Base-by-base conservation (phyloP, 257 asterid species). In the Thymus quinquecostatus region DNA sequence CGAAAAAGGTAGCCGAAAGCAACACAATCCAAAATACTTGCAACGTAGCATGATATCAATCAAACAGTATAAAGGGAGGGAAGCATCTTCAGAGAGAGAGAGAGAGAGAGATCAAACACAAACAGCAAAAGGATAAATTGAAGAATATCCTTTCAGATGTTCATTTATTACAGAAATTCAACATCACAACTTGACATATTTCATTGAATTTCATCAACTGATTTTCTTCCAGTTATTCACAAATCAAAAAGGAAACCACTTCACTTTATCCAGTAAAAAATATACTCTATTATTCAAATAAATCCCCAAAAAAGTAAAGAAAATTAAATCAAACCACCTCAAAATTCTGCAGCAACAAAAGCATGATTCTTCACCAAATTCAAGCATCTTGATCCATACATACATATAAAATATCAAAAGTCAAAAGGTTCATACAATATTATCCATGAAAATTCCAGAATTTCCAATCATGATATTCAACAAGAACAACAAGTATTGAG, bases 241-340 rank as follows among this genome's bases (percentile, higher is more conserved):
- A 64, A 44, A 68, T 51, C 66, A 38, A 14, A 49, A 54, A 68
- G 41, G 45, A 7, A 79, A 7, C 12, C 21, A 49, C 44, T 69
- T 49, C 62, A 44, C 14, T 70, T 40, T 43, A 54, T 55, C 69
- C 68, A 78, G 27, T 45, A 79, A 62, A 51, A 79, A 69, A 71
- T 21, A 21, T 21, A 21, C 21, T 21, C 21, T 21, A 21, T 65
- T 64, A 65, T 60, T 56, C 34, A 28, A 34, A 54, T 1, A 10
- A 6, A 29, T 14, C 10, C 40, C 44, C 71, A 4, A 29, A 0
- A 54, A 54, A 12, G 28, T 49, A 28, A 41, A 28, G 38, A 38
- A 41, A 13, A 76, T 63, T 44, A 63, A 68, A 61, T 54, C 56
- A 68, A 58, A 53, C 57, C 8, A 33, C 65, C 76, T 40, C 78